A percentile compares a stretch with the other conserved stretches of the same genome.
These are phyloP conservation scores for Fragilaria radians DNA, from an alignment of 108 stramenopile species.

Conservation along the genomic window DNA sequence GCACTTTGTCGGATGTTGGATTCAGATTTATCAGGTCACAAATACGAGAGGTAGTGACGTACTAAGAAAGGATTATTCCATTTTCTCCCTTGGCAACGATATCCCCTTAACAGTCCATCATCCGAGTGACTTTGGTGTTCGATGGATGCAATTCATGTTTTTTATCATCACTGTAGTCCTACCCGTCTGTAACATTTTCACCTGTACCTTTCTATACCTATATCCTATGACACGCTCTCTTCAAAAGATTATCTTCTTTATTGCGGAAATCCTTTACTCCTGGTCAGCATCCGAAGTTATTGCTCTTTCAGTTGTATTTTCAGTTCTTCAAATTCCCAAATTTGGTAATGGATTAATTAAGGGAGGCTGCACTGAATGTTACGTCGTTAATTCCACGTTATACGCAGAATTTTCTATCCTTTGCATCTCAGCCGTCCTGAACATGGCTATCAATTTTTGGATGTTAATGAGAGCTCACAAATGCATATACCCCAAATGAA, in stretches of 20 bases:
- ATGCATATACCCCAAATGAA: constrained; percentile 9
- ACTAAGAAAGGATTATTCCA: constrained; percentile 42
- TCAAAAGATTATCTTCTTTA: constrained; percentile 48
- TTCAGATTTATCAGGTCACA: constrained; percentile 51
- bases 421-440: constrained; percentile 11
- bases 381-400: constrained; percentile 12
- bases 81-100: constrained; percentile 56
- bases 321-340: constrained; percentile 25
- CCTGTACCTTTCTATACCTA: constrained; percentile 48
- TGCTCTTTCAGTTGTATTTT: constrained; percentile 25
- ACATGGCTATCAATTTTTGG: constrained; percentile 13
- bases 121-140: constrained; percentile 37
- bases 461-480: constrained; percentile 16
- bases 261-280: constrained; percentile 65
- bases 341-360: constrained; percentile 32
- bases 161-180: constrained; percentile 68
- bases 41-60: constrained; percentile 45
- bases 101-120: constrained; percentile 46
- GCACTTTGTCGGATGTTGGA: constrained; percentile 30
- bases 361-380: constrained; percentile 23
- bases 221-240: constrained; percentile 36
- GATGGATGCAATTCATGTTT: constrained; percentile 61
- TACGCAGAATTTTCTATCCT: constrained; percentile 15
- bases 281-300: constrained; percentile 82
- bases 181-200: constrained; percentile 55